Base-by-base conservation (phyloP, 2,329 filamentous ascomycete genomes). In the Stemphylium vesicarium region DNA sequence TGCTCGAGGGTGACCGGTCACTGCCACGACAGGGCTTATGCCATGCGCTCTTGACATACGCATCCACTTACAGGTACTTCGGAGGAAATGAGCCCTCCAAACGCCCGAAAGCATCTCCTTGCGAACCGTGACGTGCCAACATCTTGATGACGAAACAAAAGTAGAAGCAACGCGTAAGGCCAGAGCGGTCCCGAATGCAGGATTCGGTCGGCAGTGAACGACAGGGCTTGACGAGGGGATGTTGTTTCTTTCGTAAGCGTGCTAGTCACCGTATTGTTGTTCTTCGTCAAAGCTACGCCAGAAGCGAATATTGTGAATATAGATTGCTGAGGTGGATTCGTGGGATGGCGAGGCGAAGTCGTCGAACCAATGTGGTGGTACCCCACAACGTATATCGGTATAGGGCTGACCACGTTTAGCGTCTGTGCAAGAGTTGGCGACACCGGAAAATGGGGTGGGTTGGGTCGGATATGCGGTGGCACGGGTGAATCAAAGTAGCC, bases 331-430 rank as follows among this genome's bases (percentile, higher is more conserved):
- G 56, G 44, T 57, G 53, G 51, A 42, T 51, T 50, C 53, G 48
- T 53, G 50, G 38, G 37, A 44, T 50, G 32, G 50, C 48, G 60
- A 63, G 60, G 65, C 65, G 64, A 64, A 64, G 62, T 45, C 46
- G 29, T 33, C 4, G 29, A 26, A 26, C 57, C 53, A 39, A 29
- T 35, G 29, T 44, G 44, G 36, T 56, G 59, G 53, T 52, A 57
- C 50, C 43, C 63, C 48, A 58, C 39, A 60, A 39, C 22, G 45
- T 49, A 49, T 54, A 59, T 60, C 44, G 53, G 56, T 58, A 62
- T 65, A 64, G 58, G 60, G 62, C 65, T 69, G 65, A 69, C 44
- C 13, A 42, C 54, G 37, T 57, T 41, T 51, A 35, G 37, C 18
- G 47, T 44, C 52, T 48, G 56, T 53, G 53, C 47, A 41, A 48